Base-by-base conservation (phyloP, 1,284 basidiomycete species). In the Kwoniella shivajii region DNA sequence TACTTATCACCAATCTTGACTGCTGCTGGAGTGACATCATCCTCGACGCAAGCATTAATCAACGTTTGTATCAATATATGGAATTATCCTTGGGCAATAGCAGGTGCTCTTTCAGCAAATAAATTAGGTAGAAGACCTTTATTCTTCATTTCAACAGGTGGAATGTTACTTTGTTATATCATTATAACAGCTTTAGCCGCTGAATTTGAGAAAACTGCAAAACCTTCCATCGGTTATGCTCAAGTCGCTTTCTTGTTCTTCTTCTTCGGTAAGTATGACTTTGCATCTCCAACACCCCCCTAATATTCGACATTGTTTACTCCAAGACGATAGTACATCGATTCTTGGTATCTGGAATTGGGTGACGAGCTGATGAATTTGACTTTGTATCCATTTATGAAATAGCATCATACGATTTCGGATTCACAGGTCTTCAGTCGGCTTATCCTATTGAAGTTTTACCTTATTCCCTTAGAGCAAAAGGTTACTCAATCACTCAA, bases 1-100 rank as follows among this genome's bases (percentile, higher is more conserved):
- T 89, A 88, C 80, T 82, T 90, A 57, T 85, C 81, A 75, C 82
- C 84, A 68, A 85, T 90, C 53, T 84, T 90, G 63, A 79, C 83
- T 63, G 80, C 83, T 56, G 86, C 90, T 57, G 88, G 88, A 52
- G 85, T 90, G 65, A 64, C 59, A 16, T 36, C 39, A 10, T 29
- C 56, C 6, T 30, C 42, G 29, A 47, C 51, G 22, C 57, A 55
- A 24, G 26, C 86, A 20, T 82, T 86, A 64, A 85, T 88, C 78
- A 88, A 88, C 71, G 86, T 85, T 68, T 81, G 85, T 61, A 82
- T 90, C 14, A 61, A 68, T 41, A 61, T 71, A 44, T 69, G 56
- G 52, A 69, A 69, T 60, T 54, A 39, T 3, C 39, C 56, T 20
- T 55, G 62, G 6, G 26, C 44, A 16, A 50, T 43, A 2, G 60